Evolutionary conservation across 1,284 basidiomycete genomes (phyloP).

Genomic region (Puccinia novopanici): DNA sequence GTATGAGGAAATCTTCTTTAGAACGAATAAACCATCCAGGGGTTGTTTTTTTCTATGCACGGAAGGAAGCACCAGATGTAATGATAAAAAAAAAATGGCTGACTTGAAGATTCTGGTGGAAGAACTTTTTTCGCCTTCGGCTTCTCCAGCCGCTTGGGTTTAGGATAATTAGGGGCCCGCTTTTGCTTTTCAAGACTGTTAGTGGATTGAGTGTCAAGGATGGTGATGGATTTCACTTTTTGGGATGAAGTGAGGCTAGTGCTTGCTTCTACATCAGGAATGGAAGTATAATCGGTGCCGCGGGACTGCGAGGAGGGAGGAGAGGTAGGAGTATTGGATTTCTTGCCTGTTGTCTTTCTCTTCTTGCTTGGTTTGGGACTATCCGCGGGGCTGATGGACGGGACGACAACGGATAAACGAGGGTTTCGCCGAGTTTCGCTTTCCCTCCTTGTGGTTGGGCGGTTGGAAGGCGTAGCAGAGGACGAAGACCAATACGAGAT

Average conservation of each 20-base stretch:
- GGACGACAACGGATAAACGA: background rate
- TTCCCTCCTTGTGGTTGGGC: background rate
- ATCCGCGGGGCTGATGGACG: background rate
- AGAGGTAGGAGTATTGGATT: background rate
- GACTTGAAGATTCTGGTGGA: background rate
- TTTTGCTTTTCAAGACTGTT: background rate
- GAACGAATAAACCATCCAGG: background rate
- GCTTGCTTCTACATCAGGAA: background rate
- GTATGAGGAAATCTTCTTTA: background rate
- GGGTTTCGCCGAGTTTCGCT: background rate
- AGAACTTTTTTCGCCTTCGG: background rate
- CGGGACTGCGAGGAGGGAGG: background rate
- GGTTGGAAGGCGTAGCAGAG: background rate
- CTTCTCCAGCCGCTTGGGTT: background rate
- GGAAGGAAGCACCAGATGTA: background rate
- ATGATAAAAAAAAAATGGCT: too few species aligned
- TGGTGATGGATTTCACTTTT: background rate
- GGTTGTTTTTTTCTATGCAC: background rate
- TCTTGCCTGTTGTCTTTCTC: background rate
- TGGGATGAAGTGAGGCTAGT: background rate
- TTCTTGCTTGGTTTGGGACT: background rate
- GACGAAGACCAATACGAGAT: background rate
- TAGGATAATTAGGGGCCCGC: background rate
- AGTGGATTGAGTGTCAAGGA: conserved; percentile 23
- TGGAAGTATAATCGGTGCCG: background rate